Conservation (phyloP, 805 yeast genomes). For the Yarrowia bubula region DNA sequence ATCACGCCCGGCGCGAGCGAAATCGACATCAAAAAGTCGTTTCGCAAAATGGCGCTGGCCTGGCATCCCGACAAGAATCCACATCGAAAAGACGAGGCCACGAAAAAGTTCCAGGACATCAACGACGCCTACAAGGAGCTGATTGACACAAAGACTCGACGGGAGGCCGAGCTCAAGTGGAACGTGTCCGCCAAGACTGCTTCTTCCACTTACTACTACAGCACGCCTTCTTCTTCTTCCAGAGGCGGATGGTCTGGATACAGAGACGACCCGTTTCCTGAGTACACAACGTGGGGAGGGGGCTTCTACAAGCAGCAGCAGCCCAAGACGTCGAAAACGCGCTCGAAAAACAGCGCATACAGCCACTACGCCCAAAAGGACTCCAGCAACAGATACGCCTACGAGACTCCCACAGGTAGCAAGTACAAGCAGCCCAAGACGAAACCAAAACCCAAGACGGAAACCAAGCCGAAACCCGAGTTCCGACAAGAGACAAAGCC, state of each 20-base stretch:
- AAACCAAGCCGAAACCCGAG: conserved; percentile 12
- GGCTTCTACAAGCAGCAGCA: not conserved
- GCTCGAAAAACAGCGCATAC: conserved; percentile 3
- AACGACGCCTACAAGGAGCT: conserved; percentile 60
- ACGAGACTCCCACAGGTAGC: not conserved
- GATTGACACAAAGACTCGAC: not conserved
- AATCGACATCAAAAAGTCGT: conserved; percentile 67
- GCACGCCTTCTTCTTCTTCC: not conserved
- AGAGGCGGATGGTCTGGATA: not conserved
- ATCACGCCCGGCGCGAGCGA: conserved; percentile 50
- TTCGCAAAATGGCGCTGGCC: conserved; percentile 65
- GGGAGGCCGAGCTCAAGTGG: conserved; percentile 16
- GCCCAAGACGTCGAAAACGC: not conserved
- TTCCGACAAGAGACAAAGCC: not conserved
- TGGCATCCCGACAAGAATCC: conserved; percentile 83
- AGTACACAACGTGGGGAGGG: not conserved
- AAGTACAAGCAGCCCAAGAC: not conserved
- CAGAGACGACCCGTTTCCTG: conserved; percentile 4
- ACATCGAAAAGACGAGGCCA: conserved; percentile 57
- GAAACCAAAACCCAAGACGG: not conserved
- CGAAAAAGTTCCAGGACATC: conserved; percentile 90
- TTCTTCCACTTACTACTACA: not conserved
- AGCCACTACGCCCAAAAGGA: not conserved
- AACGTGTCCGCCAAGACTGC: not conserved
- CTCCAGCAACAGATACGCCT: conserved; percentile 4